Conservation (phyloP, 140 eudicot genomes). For the Bidens hawaiensis region DNA sequence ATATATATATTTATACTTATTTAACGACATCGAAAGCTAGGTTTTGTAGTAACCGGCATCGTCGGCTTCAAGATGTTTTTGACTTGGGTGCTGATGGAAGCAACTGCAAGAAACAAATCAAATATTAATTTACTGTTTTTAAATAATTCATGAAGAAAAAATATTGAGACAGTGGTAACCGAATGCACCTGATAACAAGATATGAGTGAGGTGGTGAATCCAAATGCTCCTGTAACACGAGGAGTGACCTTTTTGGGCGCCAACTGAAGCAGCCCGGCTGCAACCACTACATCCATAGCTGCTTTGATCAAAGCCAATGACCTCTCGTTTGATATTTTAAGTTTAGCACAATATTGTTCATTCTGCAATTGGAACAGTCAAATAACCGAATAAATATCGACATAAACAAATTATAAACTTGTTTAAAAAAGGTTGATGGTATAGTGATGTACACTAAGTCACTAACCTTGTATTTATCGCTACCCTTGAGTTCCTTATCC, state of each 20-base stretch:
- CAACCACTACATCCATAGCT: slow-evolving; percentile 81
- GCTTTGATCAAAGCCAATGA: slow-evolving; percentile 81
- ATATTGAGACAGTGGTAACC: neutral
- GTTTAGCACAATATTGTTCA: slow-evolving; percentile 61
- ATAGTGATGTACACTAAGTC: too few species aligned
- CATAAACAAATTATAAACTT: neutral
- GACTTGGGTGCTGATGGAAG: slow-evolving; percentile 87
- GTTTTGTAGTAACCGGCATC: neutral
- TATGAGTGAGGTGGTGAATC: slow-evolving; percentile 79
- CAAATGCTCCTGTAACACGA: slow-evolving; percentile 94
- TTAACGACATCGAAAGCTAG: slow-evolving; percentile 10
- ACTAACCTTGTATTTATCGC: slow-evolving; percentile 69
- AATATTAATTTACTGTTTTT: neutral
- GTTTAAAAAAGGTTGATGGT: neutral
- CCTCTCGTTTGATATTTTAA: slow-evolving; percentile 72
- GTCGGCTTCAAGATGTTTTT: slow-evolving; percentile 61
- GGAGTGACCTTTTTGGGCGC: slow-evolving; percentile 91
- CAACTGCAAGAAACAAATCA: slow-evolving; percentile 47
- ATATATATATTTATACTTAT: too few species aligned
- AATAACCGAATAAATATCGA: neutral
- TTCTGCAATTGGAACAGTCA: slow-evolving; percentile 38
- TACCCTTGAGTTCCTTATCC: slow-evolving; percentile 79
- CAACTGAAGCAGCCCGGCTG: slow-evolving; percentile 79
- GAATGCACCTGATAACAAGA: slow-evolving; percentile 88
- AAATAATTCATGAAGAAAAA: neutral